Base-by-base conservation (phyloP, 2,329 filamentous ascomycete genomes). In the Fusarium siculi region DNA sequence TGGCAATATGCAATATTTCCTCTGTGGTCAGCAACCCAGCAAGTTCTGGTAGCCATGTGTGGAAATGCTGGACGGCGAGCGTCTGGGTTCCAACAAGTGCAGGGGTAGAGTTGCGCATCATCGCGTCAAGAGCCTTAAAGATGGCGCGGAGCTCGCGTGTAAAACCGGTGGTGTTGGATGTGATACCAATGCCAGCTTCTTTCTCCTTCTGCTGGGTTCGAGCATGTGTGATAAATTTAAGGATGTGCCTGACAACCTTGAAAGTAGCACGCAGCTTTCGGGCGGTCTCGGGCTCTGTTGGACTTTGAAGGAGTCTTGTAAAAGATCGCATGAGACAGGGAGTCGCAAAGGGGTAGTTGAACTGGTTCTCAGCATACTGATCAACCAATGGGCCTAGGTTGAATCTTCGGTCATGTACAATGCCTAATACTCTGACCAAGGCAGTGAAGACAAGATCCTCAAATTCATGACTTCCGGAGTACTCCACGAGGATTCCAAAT, bases 31-130 rank as follows among this genome's bases (percentile, higher is more conserved):
- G 87, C 42, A 96, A 87, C 4, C 92, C 90, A 1, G 90, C 87
- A 15, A 99, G 89, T 79, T 98, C 96, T 0, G 96, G 96, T n/a
- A 99, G 85, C 96, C 96, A 99, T 1, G 93, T 93, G 79, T 98
- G 96, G 80, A 98, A 97, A 80, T 98, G 94, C 81, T 99, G 96
- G 18, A 98, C 95, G 5, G 97, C 91, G 55, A 99, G 85, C 0
- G 96, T 98, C 83, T 99, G 97, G 72, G 93, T 98, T 39, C 96
- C 96, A 19, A 98, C 93, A 30, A 98, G 85, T 23, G 95, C 91
- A 0, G 96, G 93, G 5, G 94, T 93, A 4, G 91, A 87, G 80
- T 94, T 97, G 68, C 92, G 91, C 94, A 99, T 98, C 83, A 99
- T 89, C 21, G 89, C 87, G 82, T 98, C 95, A 30, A 99, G 87